Conservation (phyloP, 192 early-diverging fungal genomes). For the Globomyces pollinis-pini region DNA sequence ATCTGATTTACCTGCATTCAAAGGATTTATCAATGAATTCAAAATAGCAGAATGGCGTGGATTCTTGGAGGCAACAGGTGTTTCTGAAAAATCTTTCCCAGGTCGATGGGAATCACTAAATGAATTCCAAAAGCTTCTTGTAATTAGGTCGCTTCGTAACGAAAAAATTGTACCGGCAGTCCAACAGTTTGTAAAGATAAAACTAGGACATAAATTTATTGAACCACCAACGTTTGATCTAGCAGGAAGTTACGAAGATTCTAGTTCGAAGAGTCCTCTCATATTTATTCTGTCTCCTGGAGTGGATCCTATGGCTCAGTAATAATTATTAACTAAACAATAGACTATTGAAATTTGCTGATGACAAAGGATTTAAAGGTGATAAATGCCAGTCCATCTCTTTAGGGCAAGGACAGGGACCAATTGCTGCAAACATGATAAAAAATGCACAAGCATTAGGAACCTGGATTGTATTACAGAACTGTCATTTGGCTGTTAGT, state of each 20-base stretch:
- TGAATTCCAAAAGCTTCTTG: slow-evolving; percentile 44
- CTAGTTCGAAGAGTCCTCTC: slow-evolving; percentile 42
- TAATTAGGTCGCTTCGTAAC: slow-evolving; percentile 43
- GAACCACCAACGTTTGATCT: slow-evolving; percentile 60
- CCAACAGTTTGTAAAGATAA: slow-evolving; percentile 52
- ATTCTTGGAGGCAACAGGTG: slow-evolving; percentile 32
- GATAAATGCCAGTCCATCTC: slow-evolving; percentile 50
- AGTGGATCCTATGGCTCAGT: slow-evolving; percentile 61
- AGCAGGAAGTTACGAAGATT: slow-evolving; percentile 52
- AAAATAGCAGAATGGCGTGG: slow-evolving; percentile 37
- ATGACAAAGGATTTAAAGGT: slow-evolving; percentile 51
- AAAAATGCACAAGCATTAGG: slow-evolving; percentile 49
- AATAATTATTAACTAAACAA: slow-evolving; percentile 9
- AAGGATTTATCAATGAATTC: slow-evolving; percentile 45
- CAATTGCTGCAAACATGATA: slow-evolving; percentile 54
- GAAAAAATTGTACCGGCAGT: slow-evolving; percentile 47
- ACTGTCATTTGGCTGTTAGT: slow-evolving; percentile 57
- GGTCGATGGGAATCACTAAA: slow-evolving; percentile 37
- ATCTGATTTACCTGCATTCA: slow-evolving; percentile 42
- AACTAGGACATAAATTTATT: slow-evolving; percentile 59
- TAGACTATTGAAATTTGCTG: slow-evolving; percentile 56
- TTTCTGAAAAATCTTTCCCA: slow-evolving; percentile 30
- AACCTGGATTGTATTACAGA: slow-evolving; percentile 59
- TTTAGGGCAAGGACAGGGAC: slow-evolving; percentile 57
- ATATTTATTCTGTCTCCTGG: slow-evolving; percentile 60